Base-by-base conservation (phyloP, 352 stramenopile genomes). In the Phytophthora macrochlamydospora region DNA sequence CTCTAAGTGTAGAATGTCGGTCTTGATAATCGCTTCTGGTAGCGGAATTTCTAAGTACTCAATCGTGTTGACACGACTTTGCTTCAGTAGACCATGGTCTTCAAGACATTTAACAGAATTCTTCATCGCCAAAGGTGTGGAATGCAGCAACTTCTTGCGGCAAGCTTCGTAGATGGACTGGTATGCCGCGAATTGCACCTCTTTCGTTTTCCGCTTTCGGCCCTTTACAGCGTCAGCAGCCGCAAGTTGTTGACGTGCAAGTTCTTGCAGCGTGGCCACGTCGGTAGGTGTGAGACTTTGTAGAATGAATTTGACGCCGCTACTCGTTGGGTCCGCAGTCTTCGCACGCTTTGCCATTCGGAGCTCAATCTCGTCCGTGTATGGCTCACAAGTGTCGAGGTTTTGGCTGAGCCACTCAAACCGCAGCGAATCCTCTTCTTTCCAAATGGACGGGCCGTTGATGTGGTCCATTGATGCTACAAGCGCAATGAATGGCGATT, bases 231-330 rank as follows among this genome's bases (percentile, higher is more conserved):
- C 50, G 9, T 43, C 28, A 0, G 56, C 35, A 48, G 61, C 52
- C 18, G 59, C 75, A 7, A 83, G 64, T 29, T 86, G 77, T n/a
- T 73, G 73, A 8, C 67, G 69, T 7, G 75, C 78, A 2, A 87
- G 54, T 43, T 80, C 65, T 72, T 73, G 67, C 48, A 90, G 51
- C 14, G 76, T 85, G 4, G 70, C 64, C 12, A 90, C 72, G 62
- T 90, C 78, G 14, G 76, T 84, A 9, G 81, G 81, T 24, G 81
- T 86, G 12, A 90, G 67, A 75, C 78, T 87, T 59, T 87, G 76
- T 12, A 90, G 58, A 58, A 90, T 90, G 58, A 82, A 90, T 40
- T 84, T 79, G 55, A 90, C 75, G 24, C 81, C 81, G 31, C 49
- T 81, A 30, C 61, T 75, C 4, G 75, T 82, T 24, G 62, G 61